Percentiles rank a stretch among this genome's conserved stretches.
phyloP scores from a whole-genome alignment of 768 basidiomycete genomes.

The Austroboletus festivus region DNA sequence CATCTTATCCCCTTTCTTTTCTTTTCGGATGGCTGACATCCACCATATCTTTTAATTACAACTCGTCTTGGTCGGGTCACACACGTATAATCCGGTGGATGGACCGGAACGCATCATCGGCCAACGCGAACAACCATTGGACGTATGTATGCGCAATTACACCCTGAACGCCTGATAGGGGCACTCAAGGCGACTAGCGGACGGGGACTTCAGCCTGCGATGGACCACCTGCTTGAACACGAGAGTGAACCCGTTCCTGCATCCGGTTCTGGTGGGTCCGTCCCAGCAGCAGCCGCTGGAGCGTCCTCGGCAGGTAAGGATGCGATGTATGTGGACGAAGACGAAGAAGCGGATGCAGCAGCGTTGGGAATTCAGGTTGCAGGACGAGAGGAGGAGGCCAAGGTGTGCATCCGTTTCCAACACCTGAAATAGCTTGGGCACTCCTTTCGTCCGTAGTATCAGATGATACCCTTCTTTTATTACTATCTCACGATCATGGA shows the following conservation, averaged over 20 bases:
- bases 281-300: too few relatives aligned
- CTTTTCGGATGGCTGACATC: not conserved
- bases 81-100: too few relatives aligned
- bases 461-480: too few relatives aligned
- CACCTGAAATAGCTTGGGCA: too few relatives aligned
- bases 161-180: constrained; percentile 47
- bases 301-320: constrained; percentile 3
- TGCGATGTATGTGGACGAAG: constrained; percentile 43
- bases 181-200: constrained; percentile 81
- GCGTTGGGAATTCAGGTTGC: constrained; percentile 54
- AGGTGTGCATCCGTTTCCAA: constrained; percentile 40
- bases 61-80: too few relatives aligned
- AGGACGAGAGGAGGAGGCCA: constrained; percentile 43
- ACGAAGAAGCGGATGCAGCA: constrained; percentile 65
- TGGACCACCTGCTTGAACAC: constrained; percentile 86
- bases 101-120: not conserved
- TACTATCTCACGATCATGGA: not conserved
- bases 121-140: not conserved
- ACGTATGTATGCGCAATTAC: not conserved
- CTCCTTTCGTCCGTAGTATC: too few relatives aligned
- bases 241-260: constrained; percentile 75
- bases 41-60: too few relatives aligned
- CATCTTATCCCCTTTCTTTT: not conserved
- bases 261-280: constrained; percentile 36
- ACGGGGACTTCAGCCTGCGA: constrained; percentile 84